Evolutionary conservation across 1,284 basidiomycete genomes (phyloP).

Genomic region (Neolentinus lepideus): DNA sequence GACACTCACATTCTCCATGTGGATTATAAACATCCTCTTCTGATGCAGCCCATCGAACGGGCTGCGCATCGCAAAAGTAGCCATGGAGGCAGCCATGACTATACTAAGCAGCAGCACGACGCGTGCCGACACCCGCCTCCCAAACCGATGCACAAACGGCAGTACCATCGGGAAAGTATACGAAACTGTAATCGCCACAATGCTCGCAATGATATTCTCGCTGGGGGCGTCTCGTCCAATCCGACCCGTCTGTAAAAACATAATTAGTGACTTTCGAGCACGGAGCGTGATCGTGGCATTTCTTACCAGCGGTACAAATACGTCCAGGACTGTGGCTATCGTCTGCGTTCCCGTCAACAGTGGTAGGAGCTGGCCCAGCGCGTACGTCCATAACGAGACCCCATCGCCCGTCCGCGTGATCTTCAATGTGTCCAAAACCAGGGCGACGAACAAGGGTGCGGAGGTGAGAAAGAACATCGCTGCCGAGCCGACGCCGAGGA

Average conservation of each 20-base stretch:
- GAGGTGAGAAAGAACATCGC: conserved; percentile 58
- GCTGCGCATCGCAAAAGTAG: conserved; percentile 53
- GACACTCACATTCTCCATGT: conserved; percentile 77
- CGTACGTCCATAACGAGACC: conserved; percentile 60
- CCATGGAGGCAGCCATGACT: conserved; percentile 43
- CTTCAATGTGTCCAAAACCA: conserved; percentile 46
- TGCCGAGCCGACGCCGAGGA: conserved; percentile 61
- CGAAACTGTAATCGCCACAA: conserved; percentile 55
- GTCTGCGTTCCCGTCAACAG: conserved; percentile 67
- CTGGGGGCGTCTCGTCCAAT: conserved; percentile 75
- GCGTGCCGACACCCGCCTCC: conserved; percentile 36
- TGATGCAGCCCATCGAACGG: conserved; percentile 87
- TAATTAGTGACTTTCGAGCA: conserved; percentile 9
- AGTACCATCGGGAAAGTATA: conserved; percentile 58
- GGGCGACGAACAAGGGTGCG: conserved; percentile 41
- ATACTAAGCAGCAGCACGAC: conserved; percentile 42
- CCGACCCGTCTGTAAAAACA: conserved; percentile 53
- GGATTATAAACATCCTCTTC: conserved; percentile 81
- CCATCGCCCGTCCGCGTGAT: conserved; percentile 14
- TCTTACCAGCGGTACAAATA: conserved; percentile 88
- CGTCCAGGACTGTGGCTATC: conserved; percentile 67
- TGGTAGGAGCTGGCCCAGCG: conserved; percentile 55
- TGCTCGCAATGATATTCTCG: conserved; percentile 85
- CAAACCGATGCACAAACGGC: conserved; percentile 76
- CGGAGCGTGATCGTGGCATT: neutral